These are phyloP conservation scores for Grosmannia penicillata DNA, from an alignment of 2,329 filamentous ascomycete species.

Conservation along the genomic window DNA sequence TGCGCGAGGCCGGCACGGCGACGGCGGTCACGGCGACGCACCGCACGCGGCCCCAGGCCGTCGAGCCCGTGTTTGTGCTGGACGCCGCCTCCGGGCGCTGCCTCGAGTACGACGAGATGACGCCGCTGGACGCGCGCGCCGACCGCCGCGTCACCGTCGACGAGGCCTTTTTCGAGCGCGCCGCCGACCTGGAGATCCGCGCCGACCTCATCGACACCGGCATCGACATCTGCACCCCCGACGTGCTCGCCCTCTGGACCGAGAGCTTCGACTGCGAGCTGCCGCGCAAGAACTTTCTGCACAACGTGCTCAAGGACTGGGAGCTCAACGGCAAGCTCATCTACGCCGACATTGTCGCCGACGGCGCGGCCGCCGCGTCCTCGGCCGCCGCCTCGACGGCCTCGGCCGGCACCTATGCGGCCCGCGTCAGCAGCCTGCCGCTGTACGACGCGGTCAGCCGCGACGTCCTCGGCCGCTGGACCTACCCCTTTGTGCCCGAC, in stretches of 20 bases:
- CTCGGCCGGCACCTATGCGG: conserved; percentile 55
- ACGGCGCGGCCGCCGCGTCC: conserved; percentile 21
- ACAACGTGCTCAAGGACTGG: conserved; percentile 87
- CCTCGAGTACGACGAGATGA: conserved; percentile 87
- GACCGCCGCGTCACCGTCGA: conserved; percentile 60
- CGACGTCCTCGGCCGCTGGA: conserved; percentile 77
- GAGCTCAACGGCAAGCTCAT: conserved; percentile 97
- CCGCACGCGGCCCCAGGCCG: conserved; percentile 59
- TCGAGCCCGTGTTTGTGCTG: conserved; percentile 73
- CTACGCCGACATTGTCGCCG: conserved; percentile 69
- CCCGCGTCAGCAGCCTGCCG: conserved; percentile 70
- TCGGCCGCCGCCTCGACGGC: too few relatives aligned
- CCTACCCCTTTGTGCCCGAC: conserved; percentile 79
- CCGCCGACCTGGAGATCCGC: conserved; percentile 61
- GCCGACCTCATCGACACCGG: conserved; percentile 85
- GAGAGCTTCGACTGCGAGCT: conserved; percentile 85
- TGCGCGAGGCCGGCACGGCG: conserved; percentile 60
- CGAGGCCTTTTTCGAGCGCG: conserved; percentile 56
- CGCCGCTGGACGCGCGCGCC: conserved; percentile 39
- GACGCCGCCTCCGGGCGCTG: conserved; percentile 69
- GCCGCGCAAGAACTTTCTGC: conserved; percentile 59
- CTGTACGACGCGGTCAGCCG: conserved; percentile 81
- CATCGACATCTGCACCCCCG: conserved; percentile 94
- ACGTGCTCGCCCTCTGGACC: conserved; percentile 87
- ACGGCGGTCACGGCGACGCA: conserved; percentile 49